phyloP scores from a whole-genome alignment of 495 filamentous ascomycete species.

The Aspergillus coremiiformis region DNA sequence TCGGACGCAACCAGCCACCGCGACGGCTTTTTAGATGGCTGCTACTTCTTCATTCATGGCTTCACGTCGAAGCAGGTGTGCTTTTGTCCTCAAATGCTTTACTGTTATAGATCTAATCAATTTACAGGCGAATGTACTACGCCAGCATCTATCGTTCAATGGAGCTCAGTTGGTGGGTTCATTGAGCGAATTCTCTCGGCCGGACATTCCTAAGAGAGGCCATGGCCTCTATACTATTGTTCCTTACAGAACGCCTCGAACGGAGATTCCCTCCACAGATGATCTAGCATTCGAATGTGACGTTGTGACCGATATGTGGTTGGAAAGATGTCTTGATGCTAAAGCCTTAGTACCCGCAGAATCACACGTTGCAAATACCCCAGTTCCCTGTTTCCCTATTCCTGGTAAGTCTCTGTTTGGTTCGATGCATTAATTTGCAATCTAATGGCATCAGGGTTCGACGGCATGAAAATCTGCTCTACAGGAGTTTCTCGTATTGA shows the following conservation, averaged over 20 bases:
- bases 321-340: conserved; percentile 76
- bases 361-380: conserved; percentile 63
- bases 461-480: conserved; percentile 61
- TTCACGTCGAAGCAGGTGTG: conserved; percentile 52
- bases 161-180: conserved; percentile 43
- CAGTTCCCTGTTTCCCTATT: conserved; percentile 64
- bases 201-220: conserved; percentile 33
- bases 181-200: conserved; percentile 32
- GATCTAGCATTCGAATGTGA: conserved; percentile 38
- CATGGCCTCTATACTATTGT: conserved; percentile 46
- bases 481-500: conserved; percentile 81
- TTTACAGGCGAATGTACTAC: conserved; percentile 39
- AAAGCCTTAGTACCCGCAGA: conserved; percentile 63
- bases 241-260: conserved; percentile 41
- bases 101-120: conserved; percentile 7
- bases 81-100: not conserved
- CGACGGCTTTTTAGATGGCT: conserved; percentile 32
- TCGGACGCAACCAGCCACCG: conserved; percentile 7
- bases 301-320: conserved; percentile 83
- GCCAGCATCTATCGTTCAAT: conserved; percentile 46
- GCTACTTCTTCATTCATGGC: conserved; percentile 57
- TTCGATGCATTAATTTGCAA: not conserved
- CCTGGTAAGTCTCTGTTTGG: conserved; percentile 35
- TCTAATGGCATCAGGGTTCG: conserved; percentile 46
- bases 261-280: conserved; percentile 32